Conservation (phyloP, 257 asterid genomes). For the Salvia splendens region DNA sequence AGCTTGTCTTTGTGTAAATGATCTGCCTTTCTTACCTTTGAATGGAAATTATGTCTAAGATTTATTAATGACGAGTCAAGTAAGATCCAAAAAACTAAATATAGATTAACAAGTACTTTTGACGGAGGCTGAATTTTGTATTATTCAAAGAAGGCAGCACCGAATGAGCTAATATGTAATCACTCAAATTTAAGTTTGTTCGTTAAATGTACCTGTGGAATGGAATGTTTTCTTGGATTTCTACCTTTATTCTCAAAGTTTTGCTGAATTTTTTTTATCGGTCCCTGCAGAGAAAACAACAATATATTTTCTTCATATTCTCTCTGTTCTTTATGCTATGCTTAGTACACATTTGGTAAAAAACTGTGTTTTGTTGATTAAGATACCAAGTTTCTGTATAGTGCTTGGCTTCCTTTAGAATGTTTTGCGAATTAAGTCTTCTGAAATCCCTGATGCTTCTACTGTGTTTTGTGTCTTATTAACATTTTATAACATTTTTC, state of each 20-base stretch:
- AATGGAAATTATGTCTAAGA: not conserved
- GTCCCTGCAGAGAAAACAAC: not conserved
- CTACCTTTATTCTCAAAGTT: not conserved
- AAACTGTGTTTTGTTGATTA: slow-evolving; percentile 8
- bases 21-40: slow-evolving; percentile 15
- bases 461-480: no score
- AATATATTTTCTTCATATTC: not conserved
- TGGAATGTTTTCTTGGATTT: slow-evolving; percentile 1
- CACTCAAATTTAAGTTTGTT: not conserved
- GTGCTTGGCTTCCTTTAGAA: slow-evolving; percentile 17
- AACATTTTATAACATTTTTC: no score
- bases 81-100: not conserved
- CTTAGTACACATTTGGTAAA: slow-evolving; percentile 7
- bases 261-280: no score
- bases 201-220: slow-evolving; percentile 5
- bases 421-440: not conserved
- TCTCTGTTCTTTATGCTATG: not conserved
- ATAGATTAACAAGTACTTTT: not conserved
- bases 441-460: not conserved
- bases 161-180: slow-evolving; percentile 8
- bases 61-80: not conserved
- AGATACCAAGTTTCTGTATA: slow-evolving; percentile 1
- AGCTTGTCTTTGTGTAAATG: not conserved
- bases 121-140: not conserved
- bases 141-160: slow-evolving; percentile 2